Base-by-base conservation (phyloP, 108 stramenopile species). In the Fistulifera pelliculosa region DNA sequence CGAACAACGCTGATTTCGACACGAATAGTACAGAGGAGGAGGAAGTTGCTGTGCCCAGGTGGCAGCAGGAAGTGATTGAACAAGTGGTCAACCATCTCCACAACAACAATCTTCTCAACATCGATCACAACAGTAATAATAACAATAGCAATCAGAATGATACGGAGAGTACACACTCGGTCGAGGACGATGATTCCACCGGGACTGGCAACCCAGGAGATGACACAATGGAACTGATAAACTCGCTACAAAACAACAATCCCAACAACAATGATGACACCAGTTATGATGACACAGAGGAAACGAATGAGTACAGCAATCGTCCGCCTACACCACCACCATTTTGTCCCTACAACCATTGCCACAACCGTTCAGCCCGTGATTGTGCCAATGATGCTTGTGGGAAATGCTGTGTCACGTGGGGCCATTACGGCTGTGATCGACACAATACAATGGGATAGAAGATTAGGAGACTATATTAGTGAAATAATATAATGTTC, bases 321-420 rank as follows among this genome's bases (percentile, higher is more conserved):
- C 25, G 10, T 19, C 38, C 50, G 27, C 48, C 22, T 23, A 26
- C 19, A 31, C 41, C 27, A 14, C 60, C 49, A 15, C 5, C 27
- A 26, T 17, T 52, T 43, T 58, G 43, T 16, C 5, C n/a, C n/a
- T 47, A 17, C 39, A n/a, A 35, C 23, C 11, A 25, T 14, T 75
- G 74, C 45, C 41, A 59, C 14, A 75, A 75, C 41, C 61, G 54
- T 4, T 42, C 58, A 0, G 74, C 74, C n/a, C 26, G 61, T 0
- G 74, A 63, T 26, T 75, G 74, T 45, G 28, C 61, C 16, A 75
- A 75, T 57, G 17, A 23, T 19, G 16, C 38, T 13, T 75, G 74
- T 44, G 69, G 69, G 0, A 54, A 65, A 13, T 75, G 74, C 52
- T 75, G 74, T 40, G 45, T 70, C 27, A 41, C 70, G 42, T 28